These are phyloP conservation scores for Lipomyces kockii DNA, from an alignment of 805 yeast species.

Conservation along the genomic window DNA sequence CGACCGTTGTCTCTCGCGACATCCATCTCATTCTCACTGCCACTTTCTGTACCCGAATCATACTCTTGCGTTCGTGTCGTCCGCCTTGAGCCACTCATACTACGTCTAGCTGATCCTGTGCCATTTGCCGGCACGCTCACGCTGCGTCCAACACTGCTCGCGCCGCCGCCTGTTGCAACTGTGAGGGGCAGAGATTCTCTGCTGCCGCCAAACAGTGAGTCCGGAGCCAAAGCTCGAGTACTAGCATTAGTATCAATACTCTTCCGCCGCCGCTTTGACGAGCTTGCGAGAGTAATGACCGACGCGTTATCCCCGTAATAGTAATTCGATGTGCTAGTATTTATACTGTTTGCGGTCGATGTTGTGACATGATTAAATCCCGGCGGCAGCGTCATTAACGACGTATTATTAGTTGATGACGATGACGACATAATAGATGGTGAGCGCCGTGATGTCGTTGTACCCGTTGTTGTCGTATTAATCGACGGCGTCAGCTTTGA, in stretches of 20 bases:
- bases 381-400: slow-evolving; percentile 30
- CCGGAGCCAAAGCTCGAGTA: slow-evolving; percentile 37
- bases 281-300: slow-evolving; percentile 33
- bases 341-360: neutral
- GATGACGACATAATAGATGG: slow-evolving; percentile 27
- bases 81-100: slow-evolving; percentile 20
- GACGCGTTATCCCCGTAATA: slow-evolving; percentile 28
- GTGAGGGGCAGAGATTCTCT: slow-evolving; percentile 35
- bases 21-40: slow-evolving; percentile 1
- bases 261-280: slow-evolving; percentile 36
- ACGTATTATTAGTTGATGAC: slow-evolving; percentile 32
- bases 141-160: slow-evolving; percentile 10
- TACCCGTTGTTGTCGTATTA: slow-evolving; percentile 13
- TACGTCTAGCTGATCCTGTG: slow-evolving; percentile 10
- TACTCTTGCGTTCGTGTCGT: slow-evolving; percentile 18
- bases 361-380: neutral
- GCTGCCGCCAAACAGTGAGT: slow-evolving; percentile 34
- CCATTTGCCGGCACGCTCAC: slow-evolving; percentile 3
- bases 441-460: slow-evolving; percentile 24
- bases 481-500: slow-evolving; percentile 6
- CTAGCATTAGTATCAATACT: slow-evolving; percentile 36
- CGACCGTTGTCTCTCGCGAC: neutral
- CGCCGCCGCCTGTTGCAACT: slow-evolving; percentile 25
- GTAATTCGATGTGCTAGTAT: slow-evolving; percentile 9
- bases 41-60: slow-evolving; percentile 7